Percentiles rank a stretch among this genome's conserved stretches.
phyloP scores from a whole-genome alignment of 257 asterid species.

The Striga asiatica region DNA sequence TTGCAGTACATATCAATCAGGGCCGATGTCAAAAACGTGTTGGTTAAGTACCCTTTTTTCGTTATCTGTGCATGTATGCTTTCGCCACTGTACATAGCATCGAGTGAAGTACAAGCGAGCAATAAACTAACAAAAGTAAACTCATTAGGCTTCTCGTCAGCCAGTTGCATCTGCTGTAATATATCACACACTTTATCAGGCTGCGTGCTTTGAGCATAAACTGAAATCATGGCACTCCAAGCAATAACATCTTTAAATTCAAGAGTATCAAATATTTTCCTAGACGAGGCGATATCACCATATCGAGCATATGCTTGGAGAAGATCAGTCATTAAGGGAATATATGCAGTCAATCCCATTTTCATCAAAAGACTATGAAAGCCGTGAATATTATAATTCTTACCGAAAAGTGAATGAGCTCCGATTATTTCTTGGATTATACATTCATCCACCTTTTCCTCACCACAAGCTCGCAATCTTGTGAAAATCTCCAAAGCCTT shows the following conservation, averaged over 20 bases:
- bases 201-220: conserved; percentile 37
- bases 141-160: conserved; percentile 56
- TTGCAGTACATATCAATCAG: conserved; percentile 70
- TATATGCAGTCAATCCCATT: conserved; percentile 32
- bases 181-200: conserved; percentile 35
- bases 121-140: conserved; percentile 55
- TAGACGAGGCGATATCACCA: conserved; percentile 39
- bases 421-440: conserved; percentile 37
- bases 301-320: conserved; percentile 51
- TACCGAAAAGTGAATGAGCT: conserved; percentile 33
- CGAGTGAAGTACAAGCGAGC: conserved; percentile 37
- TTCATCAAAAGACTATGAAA: conserved; percentile 46
- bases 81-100: conserved; percentile 41
- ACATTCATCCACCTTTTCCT: conserved; percentile 35
- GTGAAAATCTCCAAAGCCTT: conserved; percentile 36
- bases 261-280: conserved; percentile 40
- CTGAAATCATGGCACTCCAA: conserved; percentile 69
- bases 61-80: conserved; percentile 43
- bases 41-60: conserved; percentile 38
- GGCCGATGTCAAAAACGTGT: conserved; percentile 41
- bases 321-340: conserved; percentile 48
- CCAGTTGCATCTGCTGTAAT: conserved; percentile 42
- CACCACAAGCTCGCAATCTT: conserved; percentile 29
- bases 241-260: conserved; percentile 55
- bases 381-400: conserved; percentile 28